Evolutionary conservation across 2,329 filamentous ascomycete genomes (phyloP), one percentile per base, ranked within the genome.

Genomic region (Pseudomassariella vexata): DNA sequence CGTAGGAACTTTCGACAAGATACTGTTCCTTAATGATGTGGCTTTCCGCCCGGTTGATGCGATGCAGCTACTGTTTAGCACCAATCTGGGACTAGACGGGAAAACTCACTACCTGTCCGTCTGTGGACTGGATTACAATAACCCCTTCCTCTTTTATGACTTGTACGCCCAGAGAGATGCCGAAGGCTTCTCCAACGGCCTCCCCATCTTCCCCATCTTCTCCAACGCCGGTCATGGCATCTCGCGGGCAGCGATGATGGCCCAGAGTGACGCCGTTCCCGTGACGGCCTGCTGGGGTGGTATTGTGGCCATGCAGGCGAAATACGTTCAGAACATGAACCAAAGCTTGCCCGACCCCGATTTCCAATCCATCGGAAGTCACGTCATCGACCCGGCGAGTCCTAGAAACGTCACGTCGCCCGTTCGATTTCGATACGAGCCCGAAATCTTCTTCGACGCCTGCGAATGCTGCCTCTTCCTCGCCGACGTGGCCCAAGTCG

Each of bases 281-380:
- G 82, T 87, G 2, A 73, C 71, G 45, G 79, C 78, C 41, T 88
- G 84, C 57, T 88, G 83, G 84, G 80, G 82, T 32, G 84, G 84
- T 15, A 86, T 87, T 73, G 79, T 76, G 3, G 75, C 75, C 3
- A 79, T 79, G 55, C 70, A 80, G 48, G 77, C 73, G 2, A 58
- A 60, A 28, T 77, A 72, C 53, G 73, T 82, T 28, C 73, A 78
- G 45, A 57, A 64, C 41, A 25, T 50, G 25, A 44, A 52, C 24
- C 31, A 33, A 11, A 39, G 43, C 9, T 44, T 62, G 19, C 58
- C 59, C 7, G 35, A 37, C 5, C 50, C 53, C 2, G 42, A 52
- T 24, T 63, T 60, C 38, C 53, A 54, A 30, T 46, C 48, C 16
- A 46, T 57, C 9, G 50, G 47, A 11, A 44, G 39, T 18, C 54